phyloP scores from a whole-genome alignment of 257 asterid species.

The Solanum pimpinellifolium region DNA sequence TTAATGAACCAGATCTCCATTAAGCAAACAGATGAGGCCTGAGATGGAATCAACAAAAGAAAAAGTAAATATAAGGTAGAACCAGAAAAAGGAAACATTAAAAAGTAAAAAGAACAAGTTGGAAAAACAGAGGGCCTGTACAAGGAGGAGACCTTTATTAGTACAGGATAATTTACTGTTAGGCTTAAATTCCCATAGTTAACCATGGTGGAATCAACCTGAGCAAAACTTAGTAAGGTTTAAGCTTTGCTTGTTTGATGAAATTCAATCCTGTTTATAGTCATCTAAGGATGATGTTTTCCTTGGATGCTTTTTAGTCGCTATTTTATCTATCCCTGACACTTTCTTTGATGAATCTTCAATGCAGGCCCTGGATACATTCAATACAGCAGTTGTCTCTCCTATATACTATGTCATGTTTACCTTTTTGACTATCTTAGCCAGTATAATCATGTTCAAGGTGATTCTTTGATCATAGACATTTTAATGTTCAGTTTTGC shows the following conservation, averaged over 20 bases:
- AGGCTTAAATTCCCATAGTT: neutral
- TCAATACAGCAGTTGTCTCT: neutral
- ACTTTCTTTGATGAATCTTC: slow-evolving; percentile 5
- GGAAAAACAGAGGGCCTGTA: neutral
- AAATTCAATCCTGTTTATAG: neutral
- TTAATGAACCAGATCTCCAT: neutral
- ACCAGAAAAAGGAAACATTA: neutral
- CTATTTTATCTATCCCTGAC: neutral
- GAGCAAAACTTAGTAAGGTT: neutral
- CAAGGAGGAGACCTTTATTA: neutral
- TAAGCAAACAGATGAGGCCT: neutral
- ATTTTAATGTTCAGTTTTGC: neutral
- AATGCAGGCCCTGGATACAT: neutral
- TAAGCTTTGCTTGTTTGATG: neutral
- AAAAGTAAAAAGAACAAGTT: neutral
- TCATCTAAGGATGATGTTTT: neutral
- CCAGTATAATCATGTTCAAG: slow-evolving; percentile 99
- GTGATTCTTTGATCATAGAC: slow-evolving; percentile 23
- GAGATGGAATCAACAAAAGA: neutral
- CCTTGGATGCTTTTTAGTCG: neutral
- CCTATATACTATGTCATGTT: neutral
- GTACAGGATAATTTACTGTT: neutral
- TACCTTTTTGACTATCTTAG: slow-evolving; percentile 58
- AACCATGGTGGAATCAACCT: neutral
- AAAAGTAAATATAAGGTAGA: neutral